phyloP scores from a whole-genome alignment of 306 rosid genomes.

The Rosa rugosa region DNA sequence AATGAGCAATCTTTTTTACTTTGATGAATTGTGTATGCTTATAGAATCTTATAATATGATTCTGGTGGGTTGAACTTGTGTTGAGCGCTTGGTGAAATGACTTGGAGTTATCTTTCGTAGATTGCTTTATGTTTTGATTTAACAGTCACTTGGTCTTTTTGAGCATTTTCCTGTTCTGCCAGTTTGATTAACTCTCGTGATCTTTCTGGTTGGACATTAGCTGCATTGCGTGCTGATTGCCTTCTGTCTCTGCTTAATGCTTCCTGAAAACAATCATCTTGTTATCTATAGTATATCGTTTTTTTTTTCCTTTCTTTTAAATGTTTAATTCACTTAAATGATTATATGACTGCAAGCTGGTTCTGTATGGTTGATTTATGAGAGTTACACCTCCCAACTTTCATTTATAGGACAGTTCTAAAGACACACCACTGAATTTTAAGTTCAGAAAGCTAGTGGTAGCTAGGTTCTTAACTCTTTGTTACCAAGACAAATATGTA shows the following conservation, averaged over 20 bases:
- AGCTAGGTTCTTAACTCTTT: background rate
- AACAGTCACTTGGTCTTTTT: background rate
- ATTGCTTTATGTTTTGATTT: background rate
- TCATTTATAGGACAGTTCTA: background rate
- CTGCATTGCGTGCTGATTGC: background rate
- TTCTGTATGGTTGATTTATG: background rate
- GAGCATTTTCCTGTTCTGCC: background rate
- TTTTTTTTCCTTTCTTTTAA: too few species aligned
- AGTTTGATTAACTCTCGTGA: background rate
- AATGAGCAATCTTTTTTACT: background rate
- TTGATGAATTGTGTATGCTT: background rate
- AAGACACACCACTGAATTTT: background rate
- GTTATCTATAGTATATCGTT: background rate
- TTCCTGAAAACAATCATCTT: background rate
- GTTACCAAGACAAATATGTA: background rate
- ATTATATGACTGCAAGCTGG: background rate
- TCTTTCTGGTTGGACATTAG: background rate
- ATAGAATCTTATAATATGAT: background rate
- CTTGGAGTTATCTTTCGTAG: background rate
- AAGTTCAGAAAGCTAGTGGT: background rate
- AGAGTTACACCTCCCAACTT: background rate
- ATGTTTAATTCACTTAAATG: constrained; percentile 1
- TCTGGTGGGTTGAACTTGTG: constrained; percentile 13
- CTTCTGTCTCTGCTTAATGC: background rate
- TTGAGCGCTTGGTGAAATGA: background rate